A percentile compares a stretch with the other conserved stretches of the same genome.
phyloP scores from a whole-genome alignment of 371 early-diverging fungal species.

The Lichtheimia ornata region DNA sequence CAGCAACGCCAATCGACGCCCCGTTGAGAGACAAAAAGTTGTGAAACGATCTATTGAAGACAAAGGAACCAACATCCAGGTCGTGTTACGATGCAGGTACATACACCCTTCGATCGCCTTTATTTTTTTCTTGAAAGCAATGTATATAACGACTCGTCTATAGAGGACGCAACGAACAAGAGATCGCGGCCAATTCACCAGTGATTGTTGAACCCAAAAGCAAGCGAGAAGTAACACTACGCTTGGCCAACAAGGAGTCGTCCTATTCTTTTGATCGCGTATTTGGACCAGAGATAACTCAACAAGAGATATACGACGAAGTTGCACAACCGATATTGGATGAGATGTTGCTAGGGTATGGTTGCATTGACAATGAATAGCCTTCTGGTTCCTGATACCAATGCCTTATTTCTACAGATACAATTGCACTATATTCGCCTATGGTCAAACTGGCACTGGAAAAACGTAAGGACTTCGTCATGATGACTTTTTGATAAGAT shows the following conservation, averaged over 20 bases:
- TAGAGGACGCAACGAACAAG: conserved; percentile 42
- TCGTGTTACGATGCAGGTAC: conserved; percentile 71
- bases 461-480: conserved; percentile 55
- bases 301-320: conserved; percentile 82
- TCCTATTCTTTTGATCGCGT: conserved; percentile 91
- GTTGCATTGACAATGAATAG: background rate
- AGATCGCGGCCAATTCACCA: conserved; percentile 34
- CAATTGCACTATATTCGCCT: conserved; percentile 97
- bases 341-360: conserved; percentile 61
- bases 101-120: background rate
- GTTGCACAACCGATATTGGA: conserved; percentile 83
- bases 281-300: conserved; percentile 83
- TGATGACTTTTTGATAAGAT: background rate
- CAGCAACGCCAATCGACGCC: conserved; percentile 5
- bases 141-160: background rate
- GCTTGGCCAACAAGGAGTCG: conserved; percentile 46
- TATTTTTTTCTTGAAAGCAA: background rate
- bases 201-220: conserved; percentile 29
- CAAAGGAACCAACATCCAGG: conserved; percentile 63
- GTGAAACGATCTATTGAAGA: conserved; percentile 13
- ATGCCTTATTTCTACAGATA: conserved; percentile 50
- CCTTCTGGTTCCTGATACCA: no score
- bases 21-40: conserved; percentile 5
- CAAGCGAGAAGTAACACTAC: conserved; percentile 34
- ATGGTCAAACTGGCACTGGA: conserved; percentile 95